Evolutionary conservation across 2,329 filamentous ascomycete species (phyloP), one percentile per base, ranked within the genome.

Genomic region (Cylindrodendrum hubeiense): DNA sequence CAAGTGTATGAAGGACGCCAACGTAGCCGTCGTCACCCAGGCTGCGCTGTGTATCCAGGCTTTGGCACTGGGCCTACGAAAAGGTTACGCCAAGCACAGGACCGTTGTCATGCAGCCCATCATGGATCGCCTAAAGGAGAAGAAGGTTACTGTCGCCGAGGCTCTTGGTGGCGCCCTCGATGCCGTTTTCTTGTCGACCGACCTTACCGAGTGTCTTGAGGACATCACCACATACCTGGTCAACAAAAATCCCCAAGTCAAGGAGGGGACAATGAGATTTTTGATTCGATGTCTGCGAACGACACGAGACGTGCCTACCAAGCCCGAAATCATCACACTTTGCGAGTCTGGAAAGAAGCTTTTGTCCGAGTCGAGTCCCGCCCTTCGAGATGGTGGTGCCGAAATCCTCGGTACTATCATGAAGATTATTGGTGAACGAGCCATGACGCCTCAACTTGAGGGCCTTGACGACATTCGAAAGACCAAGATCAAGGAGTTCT

Each of bases 1-100:
- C 47, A 99, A 98, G 80, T 94, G 90, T 73, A 99, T 99, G 96
- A 99, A 99, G 80, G 97, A 99, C 73, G 96, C 97, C 73, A 99
- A 99, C 76, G 92, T 99, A 71, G 92, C 93, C 5, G 96, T 98
- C 52, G 96, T 98, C 21, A 96, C 92, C 2, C 91, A 96, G 69
- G 95, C 97, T 6, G 96, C 95, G 3, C 95, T 97, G 74, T 97
- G 95, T 79, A 92, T 98, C 34, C 95, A 98, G 75, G 87, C 92
- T 28, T 83, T 99, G 26, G 95, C 95, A 49, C 96, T 93, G 74
- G 96, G 96, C 52, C 78, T 99, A 66, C 90, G 93, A 47, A 90
- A 88, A 73, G 82, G 86, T 24, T 99, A 97, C 77, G 85, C 83
- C 57, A 97, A 93, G 80, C 94, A 99, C 78, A 90, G 95, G 57